Evolutionary conservation across 345 rosid species (phyloP).

Genomic region (Eucalyptus pauciflora): DNA sequence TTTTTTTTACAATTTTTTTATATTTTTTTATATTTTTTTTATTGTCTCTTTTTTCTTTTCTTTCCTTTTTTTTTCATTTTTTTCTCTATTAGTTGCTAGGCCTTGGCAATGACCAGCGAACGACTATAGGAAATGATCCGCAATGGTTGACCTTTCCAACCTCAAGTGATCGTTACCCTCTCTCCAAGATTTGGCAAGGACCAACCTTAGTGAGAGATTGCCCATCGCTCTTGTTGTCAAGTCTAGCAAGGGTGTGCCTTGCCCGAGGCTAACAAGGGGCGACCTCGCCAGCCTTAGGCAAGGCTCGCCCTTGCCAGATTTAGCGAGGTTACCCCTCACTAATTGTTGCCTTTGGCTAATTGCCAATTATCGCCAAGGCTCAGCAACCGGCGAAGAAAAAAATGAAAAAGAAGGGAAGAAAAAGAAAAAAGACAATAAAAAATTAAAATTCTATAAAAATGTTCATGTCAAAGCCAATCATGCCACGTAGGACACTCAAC

Average conservation of each 20-base stretch:
- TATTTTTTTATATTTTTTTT: too few species aligned
- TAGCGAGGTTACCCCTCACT: neutral
- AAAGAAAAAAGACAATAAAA: too few species aligned
- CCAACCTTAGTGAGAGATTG: neutral
- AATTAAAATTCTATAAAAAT: too few species aligned
- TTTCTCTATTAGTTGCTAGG: neutral
- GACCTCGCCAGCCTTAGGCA: neutral
- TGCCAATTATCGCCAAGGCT: too few species aligned
- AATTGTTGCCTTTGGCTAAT: neutral
- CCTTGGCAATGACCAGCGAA: neutral
- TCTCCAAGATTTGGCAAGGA: neutral
- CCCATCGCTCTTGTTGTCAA: neutral
- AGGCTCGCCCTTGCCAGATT: neutral
- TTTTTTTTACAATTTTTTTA: too few species aligned
- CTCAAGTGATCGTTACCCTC: neutral
- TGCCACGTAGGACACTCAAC: accelerated
- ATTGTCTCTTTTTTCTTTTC: neutral
- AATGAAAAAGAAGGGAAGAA: too few species aligned
- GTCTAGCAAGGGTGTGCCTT: neutral
- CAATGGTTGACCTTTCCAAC: neutral
- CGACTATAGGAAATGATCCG: neutral
- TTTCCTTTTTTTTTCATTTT: too few species aligned
- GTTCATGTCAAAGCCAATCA: neutral
- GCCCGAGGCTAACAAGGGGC: neutral
- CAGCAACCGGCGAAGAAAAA: too few species aligned